Evolutionary conservation across 2,329 filamentous ascomycete genomes (phyloP).

Genomic region (Penicillium polonicum): DNA sequence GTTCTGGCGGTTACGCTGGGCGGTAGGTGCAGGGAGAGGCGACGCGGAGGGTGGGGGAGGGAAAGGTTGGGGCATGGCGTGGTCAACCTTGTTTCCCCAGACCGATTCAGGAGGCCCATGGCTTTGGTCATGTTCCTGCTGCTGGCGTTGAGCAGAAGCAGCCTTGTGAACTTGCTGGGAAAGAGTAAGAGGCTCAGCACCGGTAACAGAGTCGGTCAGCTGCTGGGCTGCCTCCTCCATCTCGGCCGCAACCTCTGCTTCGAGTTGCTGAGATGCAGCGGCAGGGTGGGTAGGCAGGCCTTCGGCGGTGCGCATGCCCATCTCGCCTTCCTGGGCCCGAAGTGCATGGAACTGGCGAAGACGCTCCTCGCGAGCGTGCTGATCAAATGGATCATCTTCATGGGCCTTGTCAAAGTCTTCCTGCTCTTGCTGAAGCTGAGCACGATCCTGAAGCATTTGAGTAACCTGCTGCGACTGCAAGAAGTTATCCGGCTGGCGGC

Average conservation of each 20-base stretch:
- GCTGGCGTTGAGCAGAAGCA: slow-evolving; percentile 43
- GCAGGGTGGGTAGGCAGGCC: slow-evolving; percentile 44
- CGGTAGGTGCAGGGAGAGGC: slow-evolving; percentile 82
- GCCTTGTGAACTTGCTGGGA: slow-evolving; percentile 85
- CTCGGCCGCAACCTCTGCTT: slow-evolving; percentile 22
- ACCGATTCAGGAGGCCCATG: slow-evolving; percentile 50
- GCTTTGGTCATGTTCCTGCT: slow-evolving; percentile 36
- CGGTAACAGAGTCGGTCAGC: slow-evolving; percentile 17
- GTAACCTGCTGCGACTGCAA: slow-evolving; percentile 57
- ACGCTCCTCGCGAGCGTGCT: slow-evolving; percentile 61
- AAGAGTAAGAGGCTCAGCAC: slow-evolving; percentile 62
- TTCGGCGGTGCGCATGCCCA: slow-evolving; percentile 39
- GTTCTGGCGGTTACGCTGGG: slow-evolving; percentile 79
- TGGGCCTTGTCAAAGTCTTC: slow-evolving; percentile 52
- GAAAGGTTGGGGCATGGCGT: slow-evolving; percentile 66
- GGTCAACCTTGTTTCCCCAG: slow-evolving; percentile 58
- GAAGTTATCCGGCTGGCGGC: slow-evolving; percentile 47
- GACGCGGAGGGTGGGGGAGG: slow-evolving; percentile 74
- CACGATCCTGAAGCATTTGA: slow-evolving; percentile 61
- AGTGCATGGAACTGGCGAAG: slow-evolving; percentile 81
- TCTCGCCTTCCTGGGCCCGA: slow-evolving; percentile 66
- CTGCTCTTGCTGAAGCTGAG: slow-evolving; percentile 61
- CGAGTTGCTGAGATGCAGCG: slow-evolving; percentile 29
- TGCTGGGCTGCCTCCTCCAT: slow-evolving; percentile 28
- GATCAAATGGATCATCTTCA: slow-evolving; percentile 48